Base-by-base conservation (phyloP, 306 rosid genomes). In the Quercus dentata region DNA sequence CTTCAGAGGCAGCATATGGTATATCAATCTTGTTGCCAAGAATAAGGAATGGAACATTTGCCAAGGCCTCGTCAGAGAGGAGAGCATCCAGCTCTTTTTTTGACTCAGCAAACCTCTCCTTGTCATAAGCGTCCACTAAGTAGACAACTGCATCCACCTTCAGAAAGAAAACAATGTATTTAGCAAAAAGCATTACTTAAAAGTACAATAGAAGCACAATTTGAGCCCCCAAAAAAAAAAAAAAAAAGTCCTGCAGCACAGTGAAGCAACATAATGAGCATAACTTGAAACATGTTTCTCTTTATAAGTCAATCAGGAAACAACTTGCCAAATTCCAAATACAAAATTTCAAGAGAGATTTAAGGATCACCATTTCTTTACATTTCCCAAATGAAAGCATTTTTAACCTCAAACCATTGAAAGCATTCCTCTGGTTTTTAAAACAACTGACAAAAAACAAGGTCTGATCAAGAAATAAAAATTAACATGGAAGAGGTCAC, bases 1-100 rank as follows among this genome's bases (percentile, higher is more conserved):
- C 98, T 85, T 93, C 97, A 0, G 97, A 93, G 73, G 94, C 97
- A 56, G 98, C 98, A 85, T 90, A 88, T 55, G 93, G 86, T 84
- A 93, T 84, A 78, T 94, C 95, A 3, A 94, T 91, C 85, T 94
- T 91, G 86, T 93, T 93, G 62, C 98, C 98, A 81, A 94, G 91
- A 57, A 92, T 82, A 63, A 94, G 90, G 85, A 94, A 91, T 56
- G 97, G 95, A 61, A 94, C 95, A 59, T 78, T 87, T 12, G 85
- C 90, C 83, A 92, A 82, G 9, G 92, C 81, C 79, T 92, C 97
- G n/a, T 90, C 97, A 0, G 92, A 90, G 59, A 94, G 94, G 59
- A 94, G 95, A 51, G 94, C 97, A 68, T 94, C 95, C 71, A 94
- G 77, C 91, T 94, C 97, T 20, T 89, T 91, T 51, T n/a, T n/a